Conservation (phyloP, 164 flowering plant genomes). For the Akebia trifoliata region DNA sequence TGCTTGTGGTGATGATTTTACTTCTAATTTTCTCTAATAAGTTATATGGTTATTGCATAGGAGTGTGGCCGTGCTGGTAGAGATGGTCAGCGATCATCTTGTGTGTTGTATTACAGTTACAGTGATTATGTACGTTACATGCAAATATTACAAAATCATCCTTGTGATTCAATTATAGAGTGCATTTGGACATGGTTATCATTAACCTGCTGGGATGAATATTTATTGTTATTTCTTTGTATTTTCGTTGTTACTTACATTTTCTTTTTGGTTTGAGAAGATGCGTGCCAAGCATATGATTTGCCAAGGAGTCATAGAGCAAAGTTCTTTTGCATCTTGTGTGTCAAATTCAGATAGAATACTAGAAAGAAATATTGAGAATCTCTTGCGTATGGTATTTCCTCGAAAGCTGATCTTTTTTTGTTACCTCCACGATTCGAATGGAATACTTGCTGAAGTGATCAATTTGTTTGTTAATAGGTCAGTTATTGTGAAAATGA, state of each 20-base stretch:
- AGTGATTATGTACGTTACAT: conserved; percentile 80
- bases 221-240: background rate
- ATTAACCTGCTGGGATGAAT: background rate
- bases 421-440: background rate
- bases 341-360: conserved; percentile 51
- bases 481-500: conserved; percentile 96
- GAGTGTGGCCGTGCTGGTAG: conserved; percentile 99
- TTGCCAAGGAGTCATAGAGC: conserved; percentile 74
- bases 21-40: background rate
- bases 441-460: conserved; percentile 4
- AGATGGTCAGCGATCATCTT: conserved; percentile 92
- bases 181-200: background rate
- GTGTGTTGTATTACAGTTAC: conserved; percentile 88
- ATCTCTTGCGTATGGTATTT: conserved; percentile 81
- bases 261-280: conserved; percentile 29
- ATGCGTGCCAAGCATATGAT: conserved; percentile 95
- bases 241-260: conserved; percentile 1
- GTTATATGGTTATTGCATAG: conserved; percentile 32
- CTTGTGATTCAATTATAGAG: background rate
- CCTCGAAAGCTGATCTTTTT: conserved; percentile 4
- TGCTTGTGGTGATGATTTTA: background rate
- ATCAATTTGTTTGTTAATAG: conserved; percentile 32
- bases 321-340: conserved; percentile 46
- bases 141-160: background rate
- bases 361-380: conserved; percentile 80